These are phyloP conservation scores for Coemansia sp. DNA, from an alignment of 192 early-diverging fungal genomes.

Conservation along the genomic window DNA sequence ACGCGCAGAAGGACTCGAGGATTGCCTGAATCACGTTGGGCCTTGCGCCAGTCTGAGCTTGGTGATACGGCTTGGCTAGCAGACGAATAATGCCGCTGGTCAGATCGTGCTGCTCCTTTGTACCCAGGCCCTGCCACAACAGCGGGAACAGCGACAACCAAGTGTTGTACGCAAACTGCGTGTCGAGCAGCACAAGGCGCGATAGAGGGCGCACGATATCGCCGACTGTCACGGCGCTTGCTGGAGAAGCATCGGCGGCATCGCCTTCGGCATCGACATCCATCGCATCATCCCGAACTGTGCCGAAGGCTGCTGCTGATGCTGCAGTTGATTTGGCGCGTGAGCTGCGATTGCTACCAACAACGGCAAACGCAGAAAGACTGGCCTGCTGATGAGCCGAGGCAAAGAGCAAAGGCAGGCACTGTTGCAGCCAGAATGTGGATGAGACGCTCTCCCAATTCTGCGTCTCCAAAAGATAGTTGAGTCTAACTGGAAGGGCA, in stretches of 20 bases:
- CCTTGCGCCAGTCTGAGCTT: slow-evolving; percentile 66
- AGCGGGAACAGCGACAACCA: slow-evolving; percentile 87
- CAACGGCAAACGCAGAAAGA: slow-evolving; percentile 13
- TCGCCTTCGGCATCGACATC: slow-evolving; percentile 14
- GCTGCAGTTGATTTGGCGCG: too few species aligned
- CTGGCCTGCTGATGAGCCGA: slow-evolving; percentile 46
- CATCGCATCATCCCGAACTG: slow-evolving; percentile 1
- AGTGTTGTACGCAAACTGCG: slow-evolving; percentile 62
- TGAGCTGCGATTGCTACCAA: slow-evolving; percentile 6
- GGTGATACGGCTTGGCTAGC: slow-evolving; percentile 89
- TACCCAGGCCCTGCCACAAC: slow-evolving; percentile 70
- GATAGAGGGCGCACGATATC: slow-evolving; percentile 56
- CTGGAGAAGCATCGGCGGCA: neutral
- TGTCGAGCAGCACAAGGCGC: slow-evolving; percentile 65
- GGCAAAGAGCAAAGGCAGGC: slow-evolving; percentile 81
- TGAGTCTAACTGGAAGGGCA: slow-evolving; percentile 68
- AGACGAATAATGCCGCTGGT: slow-evolving; percentile 78
- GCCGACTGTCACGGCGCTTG: slow-evolving; percentile 6
- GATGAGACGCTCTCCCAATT: slow-evolving; percentile 89
- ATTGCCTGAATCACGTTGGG: slow-evolving; percentile 97
- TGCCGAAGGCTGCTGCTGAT: neutral
- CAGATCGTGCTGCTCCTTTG: slow-evolving; percentile 80
- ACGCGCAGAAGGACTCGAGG: slow-evolving; percentile 79
- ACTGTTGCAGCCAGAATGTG: slow-evolving; percentile 93
- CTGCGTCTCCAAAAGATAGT: slow-evolving; percentile 87